Evolutionary conservation across 140 eudicot genomes (phyloP).

Genomic region (Cichorium intybus): DNA sequence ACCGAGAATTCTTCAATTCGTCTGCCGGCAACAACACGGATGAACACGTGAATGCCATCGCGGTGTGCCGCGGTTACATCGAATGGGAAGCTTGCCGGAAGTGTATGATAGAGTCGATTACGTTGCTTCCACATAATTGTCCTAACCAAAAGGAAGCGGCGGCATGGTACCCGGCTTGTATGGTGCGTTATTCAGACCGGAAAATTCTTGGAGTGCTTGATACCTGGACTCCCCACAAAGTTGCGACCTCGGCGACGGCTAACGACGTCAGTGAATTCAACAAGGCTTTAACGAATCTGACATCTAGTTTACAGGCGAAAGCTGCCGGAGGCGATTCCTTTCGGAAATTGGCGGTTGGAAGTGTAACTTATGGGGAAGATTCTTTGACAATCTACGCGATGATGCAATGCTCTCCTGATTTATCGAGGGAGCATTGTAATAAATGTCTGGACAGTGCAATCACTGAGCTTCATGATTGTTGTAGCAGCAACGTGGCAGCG

Average conservation of each 20-base stretch:
- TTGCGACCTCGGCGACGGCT: neutral
- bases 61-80: conserved; percentile 46
- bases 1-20: conserved; percentile 30
- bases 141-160: conserved; percentile 37
- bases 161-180: conserved; percentile 40
- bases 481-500: conserved; percentile 32
- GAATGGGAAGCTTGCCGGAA: conserved; percentile 16
- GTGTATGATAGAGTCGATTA: conserved; percentile 26
- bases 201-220: conserved; percentile 20
- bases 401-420: conserved; percentile 50
- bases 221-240: neutral
- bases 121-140: conserved; percentile 15
- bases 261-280: conserved; percentile 8
- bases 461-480: conserved; percentile 14
- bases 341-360: conserved; percentile 29
- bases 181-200: conserved; percentile 42
- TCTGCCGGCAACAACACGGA: conserved; percentile 27
- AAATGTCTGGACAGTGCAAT: conserved; percentile 19
- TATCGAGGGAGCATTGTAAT: conserved; percentile 22
- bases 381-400: conserved; percentile 29
- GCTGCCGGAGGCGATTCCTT: conserved; percentile 32
- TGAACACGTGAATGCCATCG: conserved; percentile 24
- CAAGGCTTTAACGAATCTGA: conserved; percentile 11
- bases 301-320: neutral
- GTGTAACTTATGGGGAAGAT: conserved; percentile 9